phyloP scores from a whole-genome alignment of 495 filamentous ascomycete genomes.

The Cetradonia linearis region DNA sequence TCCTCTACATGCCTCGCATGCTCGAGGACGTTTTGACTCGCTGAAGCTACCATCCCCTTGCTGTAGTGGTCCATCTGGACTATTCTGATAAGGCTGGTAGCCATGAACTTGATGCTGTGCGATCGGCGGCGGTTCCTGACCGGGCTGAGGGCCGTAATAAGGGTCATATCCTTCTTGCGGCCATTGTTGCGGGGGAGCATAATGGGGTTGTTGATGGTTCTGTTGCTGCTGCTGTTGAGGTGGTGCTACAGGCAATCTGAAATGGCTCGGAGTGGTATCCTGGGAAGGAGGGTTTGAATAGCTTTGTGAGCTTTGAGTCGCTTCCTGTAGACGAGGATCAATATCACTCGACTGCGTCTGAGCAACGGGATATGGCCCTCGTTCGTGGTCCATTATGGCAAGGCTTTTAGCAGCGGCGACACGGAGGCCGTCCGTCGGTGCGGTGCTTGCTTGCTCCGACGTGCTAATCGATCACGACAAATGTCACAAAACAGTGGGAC shows the following conservation, averaged over 20 bases:
- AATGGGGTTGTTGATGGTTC: slow-evolving; percentile 2
- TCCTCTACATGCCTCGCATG: slow-evolving; percentile 83
- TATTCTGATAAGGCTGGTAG: slow-evolving; percentile 12
- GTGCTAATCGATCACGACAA: slow-evolving; percentile 2
- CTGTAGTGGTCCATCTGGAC: neutral
- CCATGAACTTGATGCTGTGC: slow-evolving; percentile 18
- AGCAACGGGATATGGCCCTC: slow-evolving; percentile 3
- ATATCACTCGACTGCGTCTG: slow-evolving; percentile 14
- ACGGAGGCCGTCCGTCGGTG: slow-evolving; percentile 15
- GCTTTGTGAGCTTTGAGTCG: neutral
- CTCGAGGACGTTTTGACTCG: slow-evolving; percentile 70
- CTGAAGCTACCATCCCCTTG: slow-evolving; percentile 5
- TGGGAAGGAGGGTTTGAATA: slow-evolving; percentile 9
- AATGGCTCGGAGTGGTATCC: neutral
- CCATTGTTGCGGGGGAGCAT: slow-evolving; percentile 12
- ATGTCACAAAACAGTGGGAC: neutral
- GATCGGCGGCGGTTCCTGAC: slow-evolving; percentile 11
- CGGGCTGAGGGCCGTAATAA: slow-evolving; percentile 6
- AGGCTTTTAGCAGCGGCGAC: slow-evolving; percentile 6
- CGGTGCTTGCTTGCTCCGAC: slow-evolving; percentile 10
- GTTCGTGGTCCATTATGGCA: slow-evolving; percentile 10
- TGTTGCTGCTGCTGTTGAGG: slow-evolving; percentile 12
- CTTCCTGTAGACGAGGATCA: slow-evolving; percentile 18
- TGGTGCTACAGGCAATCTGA: slow-evolving; percentile 7
- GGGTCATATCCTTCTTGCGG: slow-evolving; percentile 14